Percentiles rank a stretch among this genome's conserved stretches.
phyloP scores from a whole-genome alignment of 441 rosid species.

The Gossypium davidsonii region DNA sequence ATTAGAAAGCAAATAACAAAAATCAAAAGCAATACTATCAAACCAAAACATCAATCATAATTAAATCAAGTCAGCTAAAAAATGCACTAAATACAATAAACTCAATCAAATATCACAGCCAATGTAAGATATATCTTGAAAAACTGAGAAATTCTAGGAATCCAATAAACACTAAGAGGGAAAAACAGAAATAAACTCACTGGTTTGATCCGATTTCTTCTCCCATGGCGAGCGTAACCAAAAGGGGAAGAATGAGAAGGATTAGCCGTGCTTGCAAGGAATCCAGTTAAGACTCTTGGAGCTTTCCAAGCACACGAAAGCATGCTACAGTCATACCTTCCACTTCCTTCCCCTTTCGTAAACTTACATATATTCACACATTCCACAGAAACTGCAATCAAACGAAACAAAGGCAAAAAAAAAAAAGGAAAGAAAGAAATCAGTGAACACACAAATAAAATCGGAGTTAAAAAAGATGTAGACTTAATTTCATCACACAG shows the following conservation, averaged over 20 bases:
- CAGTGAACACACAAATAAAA: not conserved
- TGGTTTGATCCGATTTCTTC: constrained; percentile 34
- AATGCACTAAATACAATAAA: not conserved
- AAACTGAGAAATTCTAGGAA: not conserved
- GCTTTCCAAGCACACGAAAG: constrained; percentile 91
- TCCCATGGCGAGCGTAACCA: constrained; percentile 28
- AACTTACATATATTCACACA: constrained; percentile 74
- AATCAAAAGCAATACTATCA: not conserved
- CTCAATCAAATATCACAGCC: not conserved
- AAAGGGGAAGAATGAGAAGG: constrained; percentile 42
- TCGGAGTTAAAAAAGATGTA: not conserved
- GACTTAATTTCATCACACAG: not conserved
- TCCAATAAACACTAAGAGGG: not conserved
- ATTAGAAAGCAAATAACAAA: not conserved
- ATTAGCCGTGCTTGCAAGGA: constrained; percentile 76
- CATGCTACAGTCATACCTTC: constrained; percentile 63
- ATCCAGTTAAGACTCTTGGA: constrained; percentile 84
- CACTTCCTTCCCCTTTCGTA: constrained; percentile 59
- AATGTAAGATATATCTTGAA: not conserved
- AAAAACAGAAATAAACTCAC: constrained; percentile 35
- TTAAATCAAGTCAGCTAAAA: not conserved
- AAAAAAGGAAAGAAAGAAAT: too few relatives aligned
- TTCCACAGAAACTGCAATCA: constrained; percentile 64
- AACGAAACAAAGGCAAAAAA: not conserved
- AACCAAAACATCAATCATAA: not conserved